Evolutionary conservation across 1,284 basidiomycete species (phyloP).

Genomic region (Laetiporus sulphureus): DNA sequence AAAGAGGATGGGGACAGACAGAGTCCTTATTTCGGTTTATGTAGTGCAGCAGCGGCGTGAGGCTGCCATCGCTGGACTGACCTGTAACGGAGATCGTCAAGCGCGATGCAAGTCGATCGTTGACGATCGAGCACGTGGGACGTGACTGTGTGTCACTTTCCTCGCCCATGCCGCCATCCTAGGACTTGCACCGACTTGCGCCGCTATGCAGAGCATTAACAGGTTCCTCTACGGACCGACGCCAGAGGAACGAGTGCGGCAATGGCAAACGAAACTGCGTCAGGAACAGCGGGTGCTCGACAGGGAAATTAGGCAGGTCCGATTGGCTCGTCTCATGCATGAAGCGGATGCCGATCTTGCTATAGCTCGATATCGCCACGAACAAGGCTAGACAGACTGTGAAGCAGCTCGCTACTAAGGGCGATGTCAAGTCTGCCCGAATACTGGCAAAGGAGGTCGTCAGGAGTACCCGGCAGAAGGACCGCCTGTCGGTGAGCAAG

Average conservation of each 20-base stretch:
- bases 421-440: slow-evolving; percentile 88
- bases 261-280: slow-evolving; percentile 85
- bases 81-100: too few relatives aligned
- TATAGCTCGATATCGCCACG: slow-evolving; percentile 78
- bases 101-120: too few relatives aligned
- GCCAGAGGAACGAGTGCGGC: slow-evolving; percentile 83
- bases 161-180: too few relatives aligned
- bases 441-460: slow-evolving; percentile 95
- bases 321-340: slow-evolving; percentile 24
- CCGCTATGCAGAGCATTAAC: slow-evolving; percentile 77
- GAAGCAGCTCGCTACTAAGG: slow-evolving; percentile 88
- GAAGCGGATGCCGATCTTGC: slow-evolving; percentile 18
- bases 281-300: slow-evolving; percentile 78
- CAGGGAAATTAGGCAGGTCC: slow-evolving; percentile 89
- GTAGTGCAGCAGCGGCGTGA: too few relatives aligned
- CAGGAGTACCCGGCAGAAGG: slow-evolving; percentile 90
- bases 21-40: too few relatives aligned
- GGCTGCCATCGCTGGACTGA: too few relatives aligned
- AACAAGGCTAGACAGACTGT: slow-evolving; percentile 78
- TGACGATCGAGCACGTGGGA: too few relatives aligned
- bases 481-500: slow-evolving; percentile 87
- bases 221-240: slow-evolving; percentile 93
- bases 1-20: too few relatives aligned
- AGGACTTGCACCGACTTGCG: too few relatives aligned
- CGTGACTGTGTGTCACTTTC: too few relatives aligned